Percentiles rank a stretch among this genome's conserved stretches.
phyloP scores from a whole-genome alignment of 192 early-diverging fungal genomes.

The Martensiomyces pterosporus region DNA sequence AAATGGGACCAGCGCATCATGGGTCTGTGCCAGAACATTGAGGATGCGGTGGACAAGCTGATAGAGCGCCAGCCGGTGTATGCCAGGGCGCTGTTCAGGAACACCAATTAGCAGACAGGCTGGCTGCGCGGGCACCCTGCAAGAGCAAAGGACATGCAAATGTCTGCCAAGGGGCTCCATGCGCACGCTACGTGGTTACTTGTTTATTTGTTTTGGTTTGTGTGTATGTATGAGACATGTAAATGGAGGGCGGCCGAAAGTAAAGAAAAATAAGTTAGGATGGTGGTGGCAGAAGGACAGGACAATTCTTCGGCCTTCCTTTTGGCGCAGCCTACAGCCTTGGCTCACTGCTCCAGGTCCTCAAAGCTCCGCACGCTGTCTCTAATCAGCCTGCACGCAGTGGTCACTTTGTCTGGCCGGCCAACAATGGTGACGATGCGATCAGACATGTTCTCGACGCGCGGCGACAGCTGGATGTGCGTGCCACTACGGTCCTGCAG shows the following conservation, averaged over 20 bases:
- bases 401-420: slow-evolving; percentile 7
- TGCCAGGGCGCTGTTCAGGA: slow-evolving; percentile 25
- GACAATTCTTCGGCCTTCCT: no score
- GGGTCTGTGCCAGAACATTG: slow-evolving; percentile 40
- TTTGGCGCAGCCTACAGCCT: no score
- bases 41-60: slow-evolving; percentile 43
- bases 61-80: slow-evolving; percentile 45
- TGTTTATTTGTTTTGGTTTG: no score
- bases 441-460: slow-evolving; percentile 22
- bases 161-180: no score
- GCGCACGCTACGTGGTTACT: no score
- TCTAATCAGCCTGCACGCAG: slow-evolving; percentile 22
- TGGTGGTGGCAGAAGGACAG: no score
- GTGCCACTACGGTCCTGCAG: slow-evolving; percentile 31
- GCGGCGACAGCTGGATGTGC: slow-evolving; percentile 30
- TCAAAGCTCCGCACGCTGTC: slow-evolving; percentile 28
- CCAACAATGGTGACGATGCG: slow-evolving; percentile 40
- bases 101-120: slow-evolving; percentile 12
- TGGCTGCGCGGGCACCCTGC: no score
- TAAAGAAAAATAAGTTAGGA: no score
- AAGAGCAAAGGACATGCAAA: no score
- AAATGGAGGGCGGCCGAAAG: no score
- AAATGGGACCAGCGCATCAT: slow-evolving; percentile 44
- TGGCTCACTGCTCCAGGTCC: no score
- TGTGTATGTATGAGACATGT: no score